Evolutionary conservation across 2,329 filamentous ascomycete species (phyloP).

Genomic region (Ophiostoma triangulosporum): DNA sequence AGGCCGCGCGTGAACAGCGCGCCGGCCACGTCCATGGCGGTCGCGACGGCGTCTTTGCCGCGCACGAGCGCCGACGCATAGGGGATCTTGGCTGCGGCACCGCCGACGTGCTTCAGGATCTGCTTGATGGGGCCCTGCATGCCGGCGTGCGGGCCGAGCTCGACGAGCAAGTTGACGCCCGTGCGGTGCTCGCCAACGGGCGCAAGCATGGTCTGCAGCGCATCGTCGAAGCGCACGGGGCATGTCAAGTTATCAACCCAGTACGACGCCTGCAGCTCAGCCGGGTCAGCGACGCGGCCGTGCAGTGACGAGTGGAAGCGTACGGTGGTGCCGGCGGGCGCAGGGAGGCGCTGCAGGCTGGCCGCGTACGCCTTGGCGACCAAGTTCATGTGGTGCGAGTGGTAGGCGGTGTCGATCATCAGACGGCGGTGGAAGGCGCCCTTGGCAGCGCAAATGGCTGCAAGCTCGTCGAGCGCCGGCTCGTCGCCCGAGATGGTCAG

Average conservation of each 20-base stretch:
- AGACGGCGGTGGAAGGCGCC: conserved; percentile 24
- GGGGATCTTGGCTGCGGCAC: conserved; percentile 5
- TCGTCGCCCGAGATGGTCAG: conserved; percentile 25
- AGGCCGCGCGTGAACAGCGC: conserved; percentile 4
- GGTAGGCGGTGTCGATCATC: conserved; percentile 32
- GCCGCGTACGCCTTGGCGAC: conserved; percentile 23
- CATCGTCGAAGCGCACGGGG: conserved; percentile 19
- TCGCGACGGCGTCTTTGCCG: conserved; percentile 8
- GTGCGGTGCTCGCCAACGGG: conserved; percentile 2
- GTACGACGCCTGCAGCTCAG: conserved; percentile 15
- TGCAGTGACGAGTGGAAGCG: conserved; percentile 29
- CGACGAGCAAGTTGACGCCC: conserved; percentile 14
- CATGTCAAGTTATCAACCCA: conserved; percentile 21
- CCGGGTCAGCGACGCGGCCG: conserved; percentile 12
- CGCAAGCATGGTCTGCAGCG: conserved; percentile 7
- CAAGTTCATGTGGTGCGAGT: conserved; percentile 33
- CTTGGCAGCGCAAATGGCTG: conserved; percentile 12
- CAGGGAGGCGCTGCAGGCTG: conserved; percentile 18
- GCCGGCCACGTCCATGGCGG: conserved; percentile 7
- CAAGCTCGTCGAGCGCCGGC: conserved; percentile 17
- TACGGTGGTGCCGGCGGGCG: conserved; percentile 14
- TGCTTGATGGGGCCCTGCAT: conserved; percentile 14
- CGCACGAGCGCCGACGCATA: conserved; percentile 5
- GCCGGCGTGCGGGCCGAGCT: conserved; percentile 19
- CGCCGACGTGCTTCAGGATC: conserved; percentile 14